Base-by-base conservation (phyloP, 1,139 yeast species). In the Suhomyces chickasaworum region DNA sequence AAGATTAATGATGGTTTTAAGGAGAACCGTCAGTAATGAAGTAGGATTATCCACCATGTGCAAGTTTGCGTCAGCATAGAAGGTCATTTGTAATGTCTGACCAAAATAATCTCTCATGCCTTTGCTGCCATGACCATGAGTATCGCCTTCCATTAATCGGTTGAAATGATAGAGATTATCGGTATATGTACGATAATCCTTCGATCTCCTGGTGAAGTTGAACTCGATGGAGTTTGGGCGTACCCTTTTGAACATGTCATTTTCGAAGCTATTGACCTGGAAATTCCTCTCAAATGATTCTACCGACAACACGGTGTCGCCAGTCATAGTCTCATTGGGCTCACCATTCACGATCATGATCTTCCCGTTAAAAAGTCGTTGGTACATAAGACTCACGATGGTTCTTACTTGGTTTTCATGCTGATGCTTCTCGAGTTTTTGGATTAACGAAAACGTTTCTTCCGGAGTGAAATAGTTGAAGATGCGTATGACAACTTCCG, bases 181-280 rank as follows among this genome's bases (percentile, higher is more conserved):
- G 4, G 68, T 59, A 43, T 66, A 69, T 2, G 51, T 48, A 15
- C 53, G 53, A 46, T 68, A 71, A 47, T 70, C 77, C 35, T 61
- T 58, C 7, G 60, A 56, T 22, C 55, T 57, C 30, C 75, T 49
- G 15, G 62, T 54, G 44, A 71, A 66, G 15, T 54, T 51, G 45
- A 71, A 66, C 44, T 61, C 66, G 5, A 70, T 46, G 21, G 46
- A 44, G 35, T 59, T 54, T 4, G 73, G 71, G 17, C 70, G 50
- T 6, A 63, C 59, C 6, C 39, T 45, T 33, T 40, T 48, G 44
- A 69, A 65, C 9, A 60, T 45, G 7, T 17, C 13, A 22, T 44
- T 46, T 21, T 43, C 48, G 21, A 37, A 39, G 37, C 47, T 48
- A 33, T 52, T 52, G 12, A 50, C 41, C n/a, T 48, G 44, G 37